Evolutionary conservation across 495 filamentous ascomycete species (phyloP), one percentile per base, ranked within the genome.

Genomic region (Mycothermus thermophilus): DNA sequence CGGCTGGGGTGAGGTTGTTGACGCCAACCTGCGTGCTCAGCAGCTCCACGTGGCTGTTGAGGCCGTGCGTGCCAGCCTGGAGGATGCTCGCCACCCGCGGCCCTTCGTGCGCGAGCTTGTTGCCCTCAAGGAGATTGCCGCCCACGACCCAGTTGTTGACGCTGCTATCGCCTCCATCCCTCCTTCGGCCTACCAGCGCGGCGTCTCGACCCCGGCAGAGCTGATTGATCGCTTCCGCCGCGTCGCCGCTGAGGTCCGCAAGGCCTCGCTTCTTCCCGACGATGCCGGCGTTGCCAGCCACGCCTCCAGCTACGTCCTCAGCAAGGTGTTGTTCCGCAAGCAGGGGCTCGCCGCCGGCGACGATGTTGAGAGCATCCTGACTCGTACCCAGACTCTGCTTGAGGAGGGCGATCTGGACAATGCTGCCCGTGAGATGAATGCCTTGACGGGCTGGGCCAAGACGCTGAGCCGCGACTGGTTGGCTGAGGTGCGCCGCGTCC

Each of bases 191-290:
- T 97, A 97, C 61, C 88, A 95, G 64, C 76, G 77, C 30, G 90
- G 90, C 41, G 77, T 97, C 38, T 74, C 86, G 16, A 85, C 82
- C 2, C 62, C 77, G 0, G 63, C 81, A 4, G 79, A 88, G 55
- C 77, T 97, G 13, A 77, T 96, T 37, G 90, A 95, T 56, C 80
- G 88, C 34, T 97, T 97, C 77, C 80, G 90, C 27, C 78, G 83
- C 23, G 88, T 97, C n/a, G 81, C 88, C 8, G 63, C 65, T 37
- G 92, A 96, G 63, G 90, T 96, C 13, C 74, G 92, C 44, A 96
- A 96, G 67, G 88, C 90, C 14, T 77, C 78, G 29, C 67, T 96
- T 14, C 66, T 97, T 10, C 90, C 90, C 13, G 85, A 92, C 33
- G 77, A 93, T 45, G 90, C 92, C 3, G 90, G 90, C 38, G 82